These are phyloP conservation scores for Plantago rigida DNA, from an alignment of 305 asterid genomes.

Conservation along the genomic window DNA sequence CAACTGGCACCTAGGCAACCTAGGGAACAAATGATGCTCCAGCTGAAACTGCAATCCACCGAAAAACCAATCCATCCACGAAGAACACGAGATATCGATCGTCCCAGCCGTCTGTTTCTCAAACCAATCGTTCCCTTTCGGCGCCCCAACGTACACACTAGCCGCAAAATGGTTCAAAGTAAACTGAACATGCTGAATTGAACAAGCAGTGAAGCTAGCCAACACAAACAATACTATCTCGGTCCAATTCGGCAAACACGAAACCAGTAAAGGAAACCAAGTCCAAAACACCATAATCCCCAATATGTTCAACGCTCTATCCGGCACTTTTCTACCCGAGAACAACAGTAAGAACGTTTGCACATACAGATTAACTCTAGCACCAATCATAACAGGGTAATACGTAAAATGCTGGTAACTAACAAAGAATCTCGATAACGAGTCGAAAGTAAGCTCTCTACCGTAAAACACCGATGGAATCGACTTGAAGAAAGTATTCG, in stretches of 20 bases:
- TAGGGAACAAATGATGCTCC: conserved; percentile 68
- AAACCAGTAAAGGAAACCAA: conserved; percentile 68
- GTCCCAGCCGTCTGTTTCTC: conserved; percentile 70
- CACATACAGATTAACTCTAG: conserved; percentile 49
- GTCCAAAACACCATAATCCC: conserved; percentile 65
- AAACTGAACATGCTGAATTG: conserved; percentile 65
- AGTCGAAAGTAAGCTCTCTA: conserved; percentile 44
- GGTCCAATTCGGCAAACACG: conserved; percentile 51
- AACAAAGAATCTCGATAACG: conserved; percentile 42
- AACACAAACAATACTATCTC: conserved; percentile 51
- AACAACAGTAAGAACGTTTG: conserved; percentile 55
- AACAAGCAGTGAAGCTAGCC: conserved; percentile 41
- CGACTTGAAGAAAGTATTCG: conserved; percentile 35
- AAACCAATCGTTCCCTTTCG: conserved; percentile 68
- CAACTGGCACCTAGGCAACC: conserved; percentile 62
- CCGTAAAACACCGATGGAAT: conserved; percentile 43
- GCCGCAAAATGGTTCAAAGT: conserved; percentile 62
- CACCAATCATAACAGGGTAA: conserved; percentile 51
- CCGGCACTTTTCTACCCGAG: conserved; percentile 47
- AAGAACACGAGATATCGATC: conserved; percentile 46
- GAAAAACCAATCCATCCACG: conserved; percentile 73
- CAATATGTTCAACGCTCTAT: conserved; percentile 43
- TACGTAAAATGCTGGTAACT: conserved; percentile 54
- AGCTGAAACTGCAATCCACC: conserved; percentile 73
- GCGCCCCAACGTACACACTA: conserved; percentile 52